phyloP scores from a whole-genome alignment of 2,329 filamentous ascomycete genomes.

The Botrytis elliptica region DNA sequence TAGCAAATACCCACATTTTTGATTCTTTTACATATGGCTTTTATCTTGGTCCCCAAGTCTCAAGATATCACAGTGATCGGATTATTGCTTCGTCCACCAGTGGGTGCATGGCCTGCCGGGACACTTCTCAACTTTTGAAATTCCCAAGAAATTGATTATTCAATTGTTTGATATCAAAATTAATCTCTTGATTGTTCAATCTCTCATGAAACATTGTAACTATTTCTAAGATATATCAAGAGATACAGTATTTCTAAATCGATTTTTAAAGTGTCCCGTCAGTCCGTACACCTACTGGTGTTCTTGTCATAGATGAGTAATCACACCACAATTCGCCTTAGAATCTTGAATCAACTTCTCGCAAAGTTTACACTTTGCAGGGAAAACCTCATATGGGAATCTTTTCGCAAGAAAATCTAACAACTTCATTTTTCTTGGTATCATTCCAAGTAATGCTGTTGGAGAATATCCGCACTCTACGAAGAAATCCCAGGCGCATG shows the following conservation, averaged over 20 bases:
- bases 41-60: not conserved
- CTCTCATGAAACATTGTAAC: too few relatives aligned
- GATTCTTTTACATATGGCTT: not conserved
- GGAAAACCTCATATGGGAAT: not conserved
- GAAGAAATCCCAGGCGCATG: not conserved
- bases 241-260: too few relatives aligned
- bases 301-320: not conserved
- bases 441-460: not conserved
- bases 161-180: too few relatives aligned
- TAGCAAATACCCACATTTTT: not conserved
- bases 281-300: not conserved
- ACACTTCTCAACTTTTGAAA: too few relatives aligned
- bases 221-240: too few relatives aligned
- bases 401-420: not conserved
- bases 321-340: not conserved
- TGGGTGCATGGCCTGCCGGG: too few relatives aligned
- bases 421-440: not conserved
- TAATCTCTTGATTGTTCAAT: too few relatives aligned
- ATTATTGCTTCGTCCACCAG: not conserved
- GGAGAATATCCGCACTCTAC: not conserved
- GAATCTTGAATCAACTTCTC: not conserved
- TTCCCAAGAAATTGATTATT: too few relatives aligned
- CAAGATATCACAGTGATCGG: not conserved
- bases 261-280: too few relatives aligned
- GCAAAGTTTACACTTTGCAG: not conserved